Conservation (phyloP, 2,329 filamentous ascomycete species). For the Fusarium sp. region DNA sequence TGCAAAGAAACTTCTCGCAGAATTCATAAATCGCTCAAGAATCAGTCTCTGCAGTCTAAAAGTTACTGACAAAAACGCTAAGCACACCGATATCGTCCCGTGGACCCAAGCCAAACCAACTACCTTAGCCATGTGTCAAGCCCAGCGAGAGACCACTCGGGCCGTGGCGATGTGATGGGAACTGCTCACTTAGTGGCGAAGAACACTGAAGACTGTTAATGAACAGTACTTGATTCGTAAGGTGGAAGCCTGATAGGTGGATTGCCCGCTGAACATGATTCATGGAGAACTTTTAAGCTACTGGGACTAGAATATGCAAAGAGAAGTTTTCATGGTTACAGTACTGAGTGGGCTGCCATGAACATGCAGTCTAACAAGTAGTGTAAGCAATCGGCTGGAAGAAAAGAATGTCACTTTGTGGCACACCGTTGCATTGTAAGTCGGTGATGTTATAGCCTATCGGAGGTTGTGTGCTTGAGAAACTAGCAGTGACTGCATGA, state of each 20-base stretch:
- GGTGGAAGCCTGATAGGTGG: background rate
- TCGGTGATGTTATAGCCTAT: background rate
- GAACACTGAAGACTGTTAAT: background rate
- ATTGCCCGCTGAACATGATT: conserved; percentile 6
- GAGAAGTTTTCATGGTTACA: background rate
- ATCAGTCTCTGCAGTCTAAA: background rate
- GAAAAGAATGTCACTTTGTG: background rate
- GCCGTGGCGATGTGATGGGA: background rate
- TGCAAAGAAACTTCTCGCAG: background rate
- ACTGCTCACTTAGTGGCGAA: conserved; percentile 4
- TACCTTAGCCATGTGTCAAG: background rate
- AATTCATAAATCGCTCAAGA: conserved; percentile 18
- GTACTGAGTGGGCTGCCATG: background rate
- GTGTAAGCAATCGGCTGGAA: background rate
- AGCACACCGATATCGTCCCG: background rate
- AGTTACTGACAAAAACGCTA: conserved; percentile 3
- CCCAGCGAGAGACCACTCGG: background rate
- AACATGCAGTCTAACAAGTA: background rate
- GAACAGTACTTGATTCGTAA: background rate
- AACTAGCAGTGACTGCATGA: background rate
- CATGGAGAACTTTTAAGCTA: background rate
- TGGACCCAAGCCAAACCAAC: background rate
- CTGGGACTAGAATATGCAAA: background rate
- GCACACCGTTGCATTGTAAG: background rate
- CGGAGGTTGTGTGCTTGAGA: background rate